Evolutionary conservation across 371 early-diverging fungal species (phyloP).

Genomic region (Mucor ambiguus): DNA sequence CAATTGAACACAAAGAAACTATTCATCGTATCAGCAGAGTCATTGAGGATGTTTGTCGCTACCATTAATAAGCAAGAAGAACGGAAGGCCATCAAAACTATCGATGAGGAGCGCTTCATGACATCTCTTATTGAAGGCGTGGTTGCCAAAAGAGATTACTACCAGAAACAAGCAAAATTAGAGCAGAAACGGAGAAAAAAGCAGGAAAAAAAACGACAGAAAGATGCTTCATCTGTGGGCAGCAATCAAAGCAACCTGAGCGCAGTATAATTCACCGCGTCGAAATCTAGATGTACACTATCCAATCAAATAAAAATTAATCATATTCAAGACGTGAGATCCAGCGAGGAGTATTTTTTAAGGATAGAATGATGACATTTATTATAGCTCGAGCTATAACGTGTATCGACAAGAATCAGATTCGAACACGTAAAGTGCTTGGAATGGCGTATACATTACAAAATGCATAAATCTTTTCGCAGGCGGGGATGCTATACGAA

Average conservation of each 20-base stretch:
- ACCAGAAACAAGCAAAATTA: constrained; percentile 10
- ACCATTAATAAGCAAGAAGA: constrained; percentile 35
- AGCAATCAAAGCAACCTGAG: constrained; percentile 4
- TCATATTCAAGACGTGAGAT: neutral
- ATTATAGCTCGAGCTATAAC: too few species aligned
- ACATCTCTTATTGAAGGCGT: constrained; percentile 45
- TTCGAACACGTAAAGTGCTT: neutral
- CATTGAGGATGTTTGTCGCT: constrained; percentile 39
- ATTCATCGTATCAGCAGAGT: constrained; percentile 47
- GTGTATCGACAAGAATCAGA: neutral
- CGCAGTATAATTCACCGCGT: neutral
- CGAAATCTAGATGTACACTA: neutral
- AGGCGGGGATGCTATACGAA: neutral
- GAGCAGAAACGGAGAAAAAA: constrained; percentile 12
- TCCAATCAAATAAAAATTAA: neutral
- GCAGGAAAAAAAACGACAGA: neutral
- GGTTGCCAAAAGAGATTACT: constrained; percentile 29
- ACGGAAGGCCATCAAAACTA: constrained; percentile 24
- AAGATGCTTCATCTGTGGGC: neutral
- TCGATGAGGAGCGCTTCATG: constrained; percentile 48
- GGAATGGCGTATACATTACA: neutral
- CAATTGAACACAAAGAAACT: constrained; percentile 36
- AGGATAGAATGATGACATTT: neutral
- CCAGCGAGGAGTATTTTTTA: neutral
- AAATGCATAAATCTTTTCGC: neutral